Evolutionary conservation across 1,284 basidiomycete genomes (phyloP), one percentile per base, ranked within the genome.

Genomic region (Ustilago vetiveriae): DNA sequence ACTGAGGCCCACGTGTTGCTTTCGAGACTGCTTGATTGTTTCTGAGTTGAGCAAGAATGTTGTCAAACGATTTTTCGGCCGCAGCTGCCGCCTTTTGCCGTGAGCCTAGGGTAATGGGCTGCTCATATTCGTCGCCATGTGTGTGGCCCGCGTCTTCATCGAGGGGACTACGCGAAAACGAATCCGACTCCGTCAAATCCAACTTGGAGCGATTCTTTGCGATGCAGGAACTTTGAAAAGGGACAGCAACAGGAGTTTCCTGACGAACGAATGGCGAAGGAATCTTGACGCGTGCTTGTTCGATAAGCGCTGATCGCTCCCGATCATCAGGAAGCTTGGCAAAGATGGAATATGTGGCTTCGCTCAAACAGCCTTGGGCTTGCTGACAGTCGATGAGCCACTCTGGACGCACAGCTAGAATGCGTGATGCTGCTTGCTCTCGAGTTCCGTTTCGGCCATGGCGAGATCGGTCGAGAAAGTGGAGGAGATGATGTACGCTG

Each of bases 331-430:
- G 67, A n/a, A 63, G 40, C 22, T 44, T 47, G 11, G 53, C 48
- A 35, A 58, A 62, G 45, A 75, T 70, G n/a, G 71, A 67, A 46
- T 79, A 79, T 35, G 23, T 44, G 22, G 59, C 53, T 43, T 76
- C 74, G 33, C 56, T 59, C 16, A 79, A 40, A 29, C 72, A 67
- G 24, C 89, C 90, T 55, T 88, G 87, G 67, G 87, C 89, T 41
- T 88, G 85, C 9, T 90, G 65, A 29, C 85, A 91, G 70, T 92
- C 91, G 88, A 89, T 90, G 64, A 92, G 89, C 90, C 90, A 92
- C 59, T 91, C 90, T 66, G 90, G 90, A 88, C 90, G 92, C 2
- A 92, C 87, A 3, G 91, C 83, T 32, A 92, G 89, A 39, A 86
- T 84, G 0, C 88, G 88, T 72, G 90, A 89, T 14, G 66, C 76